These are phyloP conservation scores for Aureobasidium musti DNA, from an alignment of 2,329 filamentous ascomycete species.

Conservation along the genomic window DNA sequence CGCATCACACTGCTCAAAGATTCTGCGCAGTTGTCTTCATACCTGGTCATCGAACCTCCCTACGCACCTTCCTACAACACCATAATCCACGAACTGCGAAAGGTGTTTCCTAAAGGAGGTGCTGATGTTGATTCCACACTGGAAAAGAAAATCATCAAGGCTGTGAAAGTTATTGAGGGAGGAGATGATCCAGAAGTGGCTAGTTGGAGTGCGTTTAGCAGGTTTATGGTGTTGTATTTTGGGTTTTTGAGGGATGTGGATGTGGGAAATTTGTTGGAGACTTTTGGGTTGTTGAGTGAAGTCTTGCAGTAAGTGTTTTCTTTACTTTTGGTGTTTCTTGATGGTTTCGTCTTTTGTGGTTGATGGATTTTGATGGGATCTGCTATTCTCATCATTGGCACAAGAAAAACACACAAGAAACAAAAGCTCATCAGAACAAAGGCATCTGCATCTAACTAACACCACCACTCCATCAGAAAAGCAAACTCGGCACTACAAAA, in stretches of 20 bases:
- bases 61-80: slow-evolving; percentile 66
- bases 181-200: slow-evolving; percentile 63
- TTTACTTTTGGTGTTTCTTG: not conserved
- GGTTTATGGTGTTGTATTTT: slow-evolving; percentile 80
- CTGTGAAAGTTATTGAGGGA: slow-evolving; percentile 63
- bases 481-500: slow-evolving; percentile 81
- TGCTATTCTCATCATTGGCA: not conserved
- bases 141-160: slow-evolving; percentile 64
- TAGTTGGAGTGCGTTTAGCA: slow-evolving; percentile 72
- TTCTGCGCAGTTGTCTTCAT: slow-evolving; percentile 66
- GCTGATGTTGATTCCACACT: slow-evolving; percentile 52
- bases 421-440: not conserved
- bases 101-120: slow-evolving; percentile 53
- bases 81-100: slow-evolving; percentile 67
- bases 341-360: not conserved
- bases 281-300: slow-evolving; percentile 72
- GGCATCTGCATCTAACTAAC: not conserved
- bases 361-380: not conserved
- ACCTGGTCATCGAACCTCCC: slow-evolving; percentile 73
- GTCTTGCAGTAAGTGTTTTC: slow-evolving; percentile 68
- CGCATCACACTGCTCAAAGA: slow-evolving; percentile 64
- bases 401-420: not conserved
- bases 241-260: slow-evolving; percentile 79
- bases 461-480: slow-evolving; percentile 56
- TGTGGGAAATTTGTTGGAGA: slow-evolving; percentile 70